phyloP scores from a whole-genome alignment of 495 filamentous ascomycete species.

The Oidiodendron maius region DNA sequence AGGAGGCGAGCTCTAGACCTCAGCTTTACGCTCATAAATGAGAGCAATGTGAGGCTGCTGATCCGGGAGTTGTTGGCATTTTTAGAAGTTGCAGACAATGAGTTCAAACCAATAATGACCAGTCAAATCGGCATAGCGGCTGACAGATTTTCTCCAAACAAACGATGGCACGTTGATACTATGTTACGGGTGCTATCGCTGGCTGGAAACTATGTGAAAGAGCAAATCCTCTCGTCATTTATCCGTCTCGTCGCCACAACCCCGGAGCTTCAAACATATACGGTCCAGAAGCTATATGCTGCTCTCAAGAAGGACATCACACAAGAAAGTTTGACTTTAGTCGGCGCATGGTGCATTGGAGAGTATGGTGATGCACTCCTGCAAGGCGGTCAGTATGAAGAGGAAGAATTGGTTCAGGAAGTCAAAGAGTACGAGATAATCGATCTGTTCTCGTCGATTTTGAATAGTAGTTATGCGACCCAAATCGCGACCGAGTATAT shows the following conservation, averaged over 20 bases:
- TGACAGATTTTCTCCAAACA: constrained; percentile 91
- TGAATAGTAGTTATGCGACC: constrained; percentile 87
- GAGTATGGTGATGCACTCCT: constrained; percentile 91
- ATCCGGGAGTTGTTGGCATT: constrained; percentile 91
- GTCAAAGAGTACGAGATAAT: constrained; percentile 87
- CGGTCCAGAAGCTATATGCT: constrained; percentile 87
- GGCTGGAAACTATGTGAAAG: constrained; percentile 94
- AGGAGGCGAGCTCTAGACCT: constrained; percentile 89
- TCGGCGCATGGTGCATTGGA: constrained; percentile 96
- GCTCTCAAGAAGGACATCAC: constrained; percentile 92
- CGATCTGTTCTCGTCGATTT: constrained; percentile 82
- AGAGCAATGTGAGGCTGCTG: constrained; percentile 87
- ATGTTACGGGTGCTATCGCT: constrained; percentile 92
- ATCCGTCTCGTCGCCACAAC: constrained; percentile 92
- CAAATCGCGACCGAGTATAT: constrained; percentile 92
- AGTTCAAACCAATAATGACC: constrained; percentile 97
- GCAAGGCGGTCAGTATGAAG: constrained; percentile 85
- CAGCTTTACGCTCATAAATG: constrained; percentile 97
- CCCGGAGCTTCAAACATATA: constrained; percentile 91
- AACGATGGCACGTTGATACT: constrained; percentile 97
- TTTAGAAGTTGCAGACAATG: constrained; percentile 92
- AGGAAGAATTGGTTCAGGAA: constrained; percentile 86
- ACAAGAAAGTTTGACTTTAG: constrained; percentile 88
- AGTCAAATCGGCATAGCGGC: constrained; percentile 95
- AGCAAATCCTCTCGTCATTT: constrained; percentile 95